These are phyloP conservation scores for Ceratobasidium sp. DNA, from an alignment of 1,284 basidiomycete species.

Conservation along the genomic window DNA sequence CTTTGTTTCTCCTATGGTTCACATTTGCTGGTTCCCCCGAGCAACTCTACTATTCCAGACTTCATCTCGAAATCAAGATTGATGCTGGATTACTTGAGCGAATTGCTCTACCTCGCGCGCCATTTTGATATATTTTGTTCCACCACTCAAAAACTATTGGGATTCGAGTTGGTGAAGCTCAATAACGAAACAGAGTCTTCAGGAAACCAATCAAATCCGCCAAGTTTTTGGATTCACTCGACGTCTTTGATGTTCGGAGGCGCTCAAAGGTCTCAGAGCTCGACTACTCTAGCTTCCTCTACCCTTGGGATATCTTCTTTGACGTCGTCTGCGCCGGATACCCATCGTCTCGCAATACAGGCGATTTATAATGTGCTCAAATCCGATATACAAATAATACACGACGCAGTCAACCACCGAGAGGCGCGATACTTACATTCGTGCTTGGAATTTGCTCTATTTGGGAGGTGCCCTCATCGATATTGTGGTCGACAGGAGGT, in stretches of 20 bases:
- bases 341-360: neutral
- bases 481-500: conserved; percentile 7
- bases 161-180: conserved; percentile 2
- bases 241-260: conserved; percentile 3
- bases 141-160: conserved; percentile 4
- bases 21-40: too few species aligned
- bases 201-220: neutral
- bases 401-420: neutral
- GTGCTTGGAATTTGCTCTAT: conserved; percentile 11
- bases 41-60: neutral
- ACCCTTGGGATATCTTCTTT: neutral
- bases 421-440: neutral
- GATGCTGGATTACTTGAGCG: conserved; percentile 7
- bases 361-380: neutral
- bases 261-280: neutral
- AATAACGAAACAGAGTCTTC: neutral
- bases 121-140: neutral
- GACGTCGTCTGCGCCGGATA: conserved; percentile 5
- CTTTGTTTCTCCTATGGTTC: conserved; percentile 26
- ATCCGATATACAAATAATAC: neutral
- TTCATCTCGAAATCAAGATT: neutral
- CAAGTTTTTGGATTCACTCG: conserved; percentile 1
- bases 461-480: neutral
- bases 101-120: neutral
- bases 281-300: neutral